Conservation (phyloP, 2,329 filamentous ascomycete genomes). For the Botrytis pseudocinerea region DNA sequence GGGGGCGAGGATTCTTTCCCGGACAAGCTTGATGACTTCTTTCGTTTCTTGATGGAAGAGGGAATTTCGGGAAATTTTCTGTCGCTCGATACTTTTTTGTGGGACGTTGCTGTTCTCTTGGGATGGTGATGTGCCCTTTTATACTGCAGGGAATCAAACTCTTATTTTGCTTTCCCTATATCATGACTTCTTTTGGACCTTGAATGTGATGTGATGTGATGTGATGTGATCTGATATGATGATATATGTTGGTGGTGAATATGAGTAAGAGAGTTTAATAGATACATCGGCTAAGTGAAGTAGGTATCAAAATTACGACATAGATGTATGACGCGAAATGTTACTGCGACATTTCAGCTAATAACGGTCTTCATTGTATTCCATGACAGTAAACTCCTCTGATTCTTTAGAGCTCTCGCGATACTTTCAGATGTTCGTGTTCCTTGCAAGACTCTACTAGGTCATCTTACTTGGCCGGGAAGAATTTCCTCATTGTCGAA, state of each 20-base stretch:
- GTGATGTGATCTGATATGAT: constrained; percentile 6
- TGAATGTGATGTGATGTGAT: neutral
- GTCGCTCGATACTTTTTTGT: neutral
- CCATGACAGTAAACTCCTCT: neutral
- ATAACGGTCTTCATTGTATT: neutral
- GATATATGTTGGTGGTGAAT: neutral
- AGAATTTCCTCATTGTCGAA: neutral
- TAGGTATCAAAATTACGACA: neutral
- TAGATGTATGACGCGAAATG: neutral
- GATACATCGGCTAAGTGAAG: neutral
- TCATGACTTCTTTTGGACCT: neutral
- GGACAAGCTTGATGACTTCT: constrained; percentile 11
- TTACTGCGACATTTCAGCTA: neutral
- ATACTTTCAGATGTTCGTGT: neutral
- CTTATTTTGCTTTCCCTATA: constrained; percentile 21
- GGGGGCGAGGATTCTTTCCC: neutral
- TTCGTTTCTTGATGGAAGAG: neutral
- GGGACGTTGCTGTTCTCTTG: neutral
- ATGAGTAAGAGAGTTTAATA: neutral
- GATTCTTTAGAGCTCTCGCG: neutral
- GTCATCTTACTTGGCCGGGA: neutral
- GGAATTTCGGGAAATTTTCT: neutral
- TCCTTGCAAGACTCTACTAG: neutral
- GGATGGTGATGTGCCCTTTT: neutral
- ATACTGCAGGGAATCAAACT: constrained; percentile 13